Evolutionary conservation across 805 yeast species (phyloP).

Genomic region (Candida golubevii): DNA sequence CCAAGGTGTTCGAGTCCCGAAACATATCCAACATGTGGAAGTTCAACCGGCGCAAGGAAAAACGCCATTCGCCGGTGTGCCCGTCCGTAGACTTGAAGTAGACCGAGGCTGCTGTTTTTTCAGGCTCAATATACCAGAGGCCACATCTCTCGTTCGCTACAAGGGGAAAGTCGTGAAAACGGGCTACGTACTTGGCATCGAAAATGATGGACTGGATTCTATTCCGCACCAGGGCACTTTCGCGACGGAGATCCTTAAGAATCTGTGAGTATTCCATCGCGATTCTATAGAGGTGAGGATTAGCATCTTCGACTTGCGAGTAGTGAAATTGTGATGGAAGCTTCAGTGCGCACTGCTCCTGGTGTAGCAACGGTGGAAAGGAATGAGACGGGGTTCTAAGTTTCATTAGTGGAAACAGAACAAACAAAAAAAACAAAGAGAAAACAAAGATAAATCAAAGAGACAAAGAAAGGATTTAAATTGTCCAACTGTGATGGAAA

Average conservation of each 20-base stretch:
- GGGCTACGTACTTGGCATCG: slow-evolving; percentile 16
- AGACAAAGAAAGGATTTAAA: too few relatives aligned
- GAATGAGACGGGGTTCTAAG: too few relatives aligned
- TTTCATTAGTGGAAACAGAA: too few relatives aligned
- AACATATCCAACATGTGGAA: slow-evolving; percentile 60
- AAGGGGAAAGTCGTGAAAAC: slow-evolving; percentile 33
- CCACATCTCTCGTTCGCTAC: slow-evolving; percentile 86
- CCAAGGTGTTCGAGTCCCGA: slow-evolving; percentile 39
- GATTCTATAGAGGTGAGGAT: not conserved
- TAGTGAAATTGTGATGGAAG: not conserved
- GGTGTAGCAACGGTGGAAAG: too few relatives aligned
- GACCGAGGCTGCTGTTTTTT: slow-evolving; percentile 39
- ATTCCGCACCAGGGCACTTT: slow-evolving; percentile 54
- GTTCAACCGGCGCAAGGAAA: slow-evolving; percentile 69
- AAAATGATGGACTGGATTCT: slow-evolving; percentile 58
- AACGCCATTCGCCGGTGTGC: slow-evolving; percentile 76
- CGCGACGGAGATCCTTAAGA: slow-evolving; percentile 42
- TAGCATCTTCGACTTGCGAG: too few relatives aligned
- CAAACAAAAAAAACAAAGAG: too few relatives aligned
- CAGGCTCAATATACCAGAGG: slow-evolving; percentile 68
- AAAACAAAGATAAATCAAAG: too few relatives aligned
- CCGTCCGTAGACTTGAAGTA: slow-evolving; percentile 94
- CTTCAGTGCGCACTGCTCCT: not conserved
- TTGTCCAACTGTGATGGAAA: too few relatives aligned
- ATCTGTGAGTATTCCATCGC: slow-evolving; percentile 16